Conservation (phyloP, 2,329 filamentous ascomycete species). For the Monascus ruber region DNA sequence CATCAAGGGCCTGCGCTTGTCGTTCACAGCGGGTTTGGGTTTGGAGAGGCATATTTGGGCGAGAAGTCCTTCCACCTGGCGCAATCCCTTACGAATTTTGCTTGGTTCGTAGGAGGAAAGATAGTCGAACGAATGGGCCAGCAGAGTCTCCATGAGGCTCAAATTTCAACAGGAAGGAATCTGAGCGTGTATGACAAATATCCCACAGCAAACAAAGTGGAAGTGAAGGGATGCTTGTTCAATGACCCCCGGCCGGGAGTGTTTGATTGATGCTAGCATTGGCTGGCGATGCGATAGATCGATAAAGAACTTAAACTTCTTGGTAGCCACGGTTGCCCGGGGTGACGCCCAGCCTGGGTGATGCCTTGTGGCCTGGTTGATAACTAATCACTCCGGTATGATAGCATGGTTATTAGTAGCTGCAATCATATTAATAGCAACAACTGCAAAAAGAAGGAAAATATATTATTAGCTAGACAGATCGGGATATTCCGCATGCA, state of each 20-base stretch:
- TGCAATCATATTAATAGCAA: no score
- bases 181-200: not conserved
- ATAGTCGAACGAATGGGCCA: constrained; percentile 92
- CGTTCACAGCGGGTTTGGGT: constrained; percentile 25
- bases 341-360: constrained; percentile 1
- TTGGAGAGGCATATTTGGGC: constrained; percentile 82
- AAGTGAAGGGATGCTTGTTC: no score
- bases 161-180: constrained; percentile 1
- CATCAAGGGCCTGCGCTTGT: constrained; percentile 33
- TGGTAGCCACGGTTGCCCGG: constrained; percentile 8
- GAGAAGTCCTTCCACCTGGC: constrained; percentile 85
- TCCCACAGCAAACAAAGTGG: not conserved
- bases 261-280: no score
- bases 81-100: constrained; percentile 86
- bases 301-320: constrained; percentile 3
- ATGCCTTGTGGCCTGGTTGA: no score
- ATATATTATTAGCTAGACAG: no score
- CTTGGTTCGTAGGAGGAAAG: constrained; percentile 80
- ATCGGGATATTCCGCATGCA: no score
- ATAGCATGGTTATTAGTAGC: no score
- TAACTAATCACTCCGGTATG: no score
- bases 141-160: constrained; percentile 67
- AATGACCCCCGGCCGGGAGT: no score
- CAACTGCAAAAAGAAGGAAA: no score
- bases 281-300: not conserved